Evolutionary conservation across 331 rosid species (phyloP).

Genomic region (Rosa hybrid): DNA sequence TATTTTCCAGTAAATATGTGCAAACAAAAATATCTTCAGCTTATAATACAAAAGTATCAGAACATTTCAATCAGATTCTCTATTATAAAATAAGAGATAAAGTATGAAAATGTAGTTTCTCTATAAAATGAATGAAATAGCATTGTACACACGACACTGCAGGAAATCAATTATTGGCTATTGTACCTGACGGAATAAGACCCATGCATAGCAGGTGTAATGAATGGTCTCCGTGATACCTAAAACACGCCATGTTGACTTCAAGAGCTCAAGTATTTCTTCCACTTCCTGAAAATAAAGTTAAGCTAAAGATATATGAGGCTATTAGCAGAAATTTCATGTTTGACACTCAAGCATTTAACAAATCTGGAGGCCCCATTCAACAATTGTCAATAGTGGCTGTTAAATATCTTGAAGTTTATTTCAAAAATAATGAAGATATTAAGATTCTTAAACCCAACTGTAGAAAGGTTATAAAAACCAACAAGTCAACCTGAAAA

Average conservation of each 20-base stretch:
- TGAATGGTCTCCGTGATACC: conserved; percentile 98
- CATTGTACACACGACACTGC: background rate
- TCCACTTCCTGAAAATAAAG: conserved; percentile 80
- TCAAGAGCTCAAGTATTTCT: conserved; percentile 92
- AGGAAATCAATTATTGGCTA: conserved; percentile 7
- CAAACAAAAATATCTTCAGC: background rate
- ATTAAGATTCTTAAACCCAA: background rate
- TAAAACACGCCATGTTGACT: conserved; percentile 97
- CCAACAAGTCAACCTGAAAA: background rate
- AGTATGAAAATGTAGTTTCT: background rate
- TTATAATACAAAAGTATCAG: background rate
- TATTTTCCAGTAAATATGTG: background rate
- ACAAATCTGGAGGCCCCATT: background rate
- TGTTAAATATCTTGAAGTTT: background rate
- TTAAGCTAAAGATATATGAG: conserved; percentile 12
- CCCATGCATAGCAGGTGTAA: conserved; percentile 94
- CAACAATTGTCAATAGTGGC: background rate
- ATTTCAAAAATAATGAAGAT: background rate
- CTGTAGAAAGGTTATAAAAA: conserved; percentile 15
- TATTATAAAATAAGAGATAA: conserved; percentile 3
- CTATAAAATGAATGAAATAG: background rate
- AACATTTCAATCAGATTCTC: background rate
- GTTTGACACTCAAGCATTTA: background rate
- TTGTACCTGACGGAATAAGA: conserved; percentile 89
- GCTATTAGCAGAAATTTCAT: conserved; percentile 1